Conservation (phyloP, 2,329 filamentous ascomycete genomes). For the Cytospora paraplurivora region DNA sequence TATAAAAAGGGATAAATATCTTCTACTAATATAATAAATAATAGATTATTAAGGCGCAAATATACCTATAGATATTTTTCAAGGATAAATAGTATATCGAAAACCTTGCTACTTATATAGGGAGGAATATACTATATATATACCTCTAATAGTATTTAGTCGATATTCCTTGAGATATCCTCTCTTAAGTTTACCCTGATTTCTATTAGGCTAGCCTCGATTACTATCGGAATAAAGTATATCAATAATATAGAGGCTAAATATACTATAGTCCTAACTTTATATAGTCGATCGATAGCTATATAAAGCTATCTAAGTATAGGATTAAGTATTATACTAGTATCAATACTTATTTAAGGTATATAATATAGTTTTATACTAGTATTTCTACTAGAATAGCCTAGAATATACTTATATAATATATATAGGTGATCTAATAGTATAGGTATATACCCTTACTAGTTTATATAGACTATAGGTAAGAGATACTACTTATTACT, state of each 20-base stretch:
- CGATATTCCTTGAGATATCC: background rate
- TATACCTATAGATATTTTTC: background rate
- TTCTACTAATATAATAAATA: background rate
- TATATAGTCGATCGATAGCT: slow-evolving; percentile 2
- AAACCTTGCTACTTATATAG: background rate
- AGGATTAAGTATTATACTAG: background rate
- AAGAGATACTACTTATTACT: no score
- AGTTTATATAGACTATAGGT: no score
- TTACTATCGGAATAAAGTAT: background rate
- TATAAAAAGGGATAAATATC: background rate
- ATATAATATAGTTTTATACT: background rate
- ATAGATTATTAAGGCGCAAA: background rate
- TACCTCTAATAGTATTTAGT: background rate
- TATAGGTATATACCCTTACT: background rate
- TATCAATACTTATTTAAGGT: background rate
- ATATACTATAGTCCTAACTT: background rate
- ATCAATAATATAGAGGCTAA: background rate
- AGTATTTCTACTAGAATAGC: background rate
- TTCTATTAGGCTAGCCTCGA: background rate
- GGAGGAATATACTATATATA: background rate
- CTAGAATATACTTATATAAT: background rate
- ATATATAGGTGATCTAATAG: background rate
- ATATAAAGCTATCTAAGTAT: slow-evolving; percentile 1
- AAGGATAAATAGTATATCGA: slow-evolving; percentile 3
- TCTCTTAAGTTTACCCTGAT: background rate